phyloP scores from a whole-genome alignment of 495 filamentous ascomycete species.

The Hypomontagnella submonticulosa region DNA sequence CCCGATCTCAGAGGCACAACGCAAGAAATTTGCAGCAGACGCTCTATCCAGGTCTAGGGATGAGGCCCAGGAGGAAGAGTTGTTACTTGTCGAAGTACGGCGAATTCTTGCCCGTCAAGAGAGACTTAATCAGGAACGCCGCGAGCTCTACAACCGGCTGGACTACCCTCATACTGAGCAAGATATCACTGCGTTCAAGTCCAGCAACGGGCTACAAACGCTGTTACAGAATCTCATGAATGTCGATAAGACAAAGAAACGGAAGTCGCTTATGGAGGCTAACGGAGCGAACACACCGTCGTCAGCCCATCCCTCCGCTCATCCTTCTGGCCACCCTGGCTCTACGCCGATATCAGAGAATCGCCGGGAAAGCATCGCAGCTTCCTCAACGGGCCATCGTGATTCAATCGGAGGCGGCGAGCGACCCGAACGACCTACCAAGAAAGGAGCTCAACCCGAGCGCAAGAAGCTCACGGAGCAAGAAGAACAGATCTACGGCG shows the following conservation, averaged over 20 bases:
- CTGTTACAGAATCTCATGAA: conserved; percentile 82
- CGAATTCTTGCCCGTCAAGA: conserved; percentile 86
- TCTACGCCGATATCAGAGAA: conserved; percentile 50
- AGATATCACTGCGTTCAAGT: conserved; percentile 76
- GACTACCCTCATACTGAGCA: conserved; percentile 78
- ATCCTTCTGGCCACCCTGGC: conserved; percentile 47
- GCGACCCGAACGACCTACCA: conserved; percentile 53
- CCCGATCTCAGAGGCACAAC: conserved; percentile 74
- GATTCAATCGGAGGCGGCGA: conserved; percentile 62
- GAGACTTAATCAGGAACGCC: conserved; percentile 83
- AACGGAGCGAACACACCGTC: conserved; percentile 64
- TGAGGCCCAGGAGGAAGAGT: conserved; percentile 90
- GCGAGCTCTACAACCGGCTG: conserved; percentile 88
- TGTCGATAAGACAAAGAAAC: conserved; percentile 88
- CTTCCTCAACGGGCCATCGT: conserved; percentile 52
- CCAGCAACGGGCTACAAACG: conserved; percentile 78
- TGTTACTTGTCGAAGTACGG: conserved; percentile 86
- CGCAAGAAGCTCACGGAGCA: conserved; percentile 75
- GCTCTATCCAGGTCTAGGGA: conserved; percentile 83
- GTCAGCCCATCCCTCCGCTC: conserved; percentile 44
- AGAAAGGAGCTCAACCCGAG: conserved; percentile 66
- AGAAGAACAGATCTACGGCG: conserved; percentile 82
- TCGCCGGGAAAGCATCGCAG: conserved; percentile 64
- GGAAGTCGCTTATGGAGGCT: conserved; percentile 67
- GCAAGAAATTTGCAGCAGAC: conserved; percentile 85